A percentile compares a stretch with the other conserved stretches of the same genome.
Evolutionary conservation across 768 basidiomycete genomes (phyloP).

Genomic region (Termitomyces sp.): DNA sequence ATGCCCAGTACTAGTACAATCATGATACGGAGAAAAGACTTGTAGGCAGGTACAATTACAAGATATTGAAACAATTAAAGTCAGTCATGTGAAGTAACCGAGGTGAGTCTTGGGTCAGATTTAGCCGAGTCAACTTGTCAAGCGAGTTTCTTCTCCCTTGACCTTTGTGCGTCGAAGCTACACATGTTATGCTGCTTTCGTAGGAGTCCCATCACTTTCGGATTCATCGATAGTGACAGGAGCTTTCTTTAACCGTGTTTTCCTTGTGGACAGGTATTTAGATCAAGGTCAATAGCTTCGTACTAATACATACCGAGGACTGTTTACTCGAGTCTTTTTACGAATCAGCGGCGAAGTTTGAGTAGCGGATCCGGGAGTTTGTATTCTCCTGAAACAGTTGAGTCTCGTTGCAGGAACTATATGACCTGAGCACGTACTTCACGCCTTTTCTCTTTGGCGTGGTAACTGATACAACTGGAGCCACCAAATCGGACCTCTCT

Average conservation of each 20-base stretch:
- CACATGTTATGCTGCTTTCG: not conserved
- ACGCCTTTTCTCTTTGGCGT: constrained; percentile 27
- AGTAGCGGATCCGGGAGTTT: constrained; percentile 18
- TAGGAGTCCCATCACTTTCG: not conserved
- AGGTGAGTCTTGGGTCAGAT: not conserved
- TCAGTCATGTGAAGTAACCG: not conserved
- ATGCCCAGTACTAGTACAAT: not conserved
- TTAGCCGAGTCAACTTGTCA: not conserved
- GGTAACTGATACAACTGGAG: constrained; percentile 8
- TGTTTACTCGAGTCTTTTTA: constrained; percentile 22
- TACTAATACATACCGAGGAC: constrained; percentile 17
- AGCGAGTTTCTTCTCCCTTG: not conserved
- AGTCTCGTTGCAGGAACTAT: not conserved
- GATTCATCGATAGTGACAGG: not conserved
- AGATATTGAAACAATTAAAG: not conserved
- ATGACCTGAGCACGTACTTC: constrained; percentile 17
- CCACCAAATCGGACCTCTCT: constrained; percentile 12
- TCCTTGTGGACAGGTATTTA: not conserved
- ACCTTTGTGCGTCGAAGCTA: not conserved
- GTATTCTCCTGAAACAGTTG: constrained; percentile 15
- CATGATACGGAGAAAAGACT: not conserved
- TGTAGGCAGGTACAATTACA: not conserved
- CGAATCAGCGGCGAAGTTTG: constrained; percentile 20
- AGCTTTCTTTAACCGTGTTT: constrained; percentile 1
- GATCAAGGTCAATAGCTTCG: not conserved